A percentile compares a stretch with the other conserved stretches of the same genome.
Evolutionary conservation across 2,329 filamentous ascomycete species (phyloP).

Genomic region (Cladorrhinum sp.): DNA sequence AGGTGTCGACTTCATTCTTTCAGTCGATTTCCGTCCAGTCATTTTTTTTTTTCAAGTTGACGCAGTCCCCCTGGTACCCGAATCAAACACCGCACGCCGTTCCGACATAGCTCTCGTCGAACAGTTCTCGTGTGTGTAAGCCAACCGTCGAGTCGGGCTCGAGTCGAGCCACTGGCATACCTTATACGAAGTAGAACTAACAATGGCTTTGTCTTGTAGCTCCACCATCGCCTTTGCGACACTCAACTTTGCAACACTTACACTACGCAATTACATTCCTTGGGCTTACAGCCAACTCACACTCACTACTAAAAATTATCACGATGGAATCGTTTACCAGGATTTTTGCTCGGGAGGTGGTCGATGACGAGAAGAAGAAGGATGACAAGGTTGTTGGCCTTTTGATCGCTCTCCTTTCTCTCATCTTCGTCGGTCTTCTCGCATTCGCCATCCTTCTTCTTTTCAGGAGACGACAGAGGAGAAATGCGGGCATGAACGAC

Average conservation of each 20-base stretch:
- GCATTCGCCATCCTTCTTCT: conserved; percentile 67
- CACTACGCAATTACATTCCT: conserved; percentile 18
- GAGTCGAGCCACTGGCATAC: background rate
- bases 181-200: conserved; percentile 8
- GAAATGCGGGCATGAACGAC: conserved; percentile 47
- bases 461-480: conserved; percentile 62
- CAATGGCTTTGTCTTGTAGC: conserved; percentile 8
- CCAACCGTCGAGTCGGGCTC: background rate
- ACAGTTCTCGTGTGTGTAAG: conserved; percentile 22
- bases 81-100: conserved; percentile 13
- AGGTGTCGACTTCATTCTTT: conserved; percentile 48
- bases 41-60: conserved; percentile 32
- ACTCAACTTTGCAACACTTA: background rate
- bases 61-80: conserved; percentile 19
- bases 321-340: conserved; percentile 39
- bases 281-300: conserved; percentile 11
- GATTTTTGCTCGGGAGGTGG: conserved; percentile 43
- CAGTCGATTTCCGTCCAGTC: conserved; percentile 46
- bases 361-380: conserved; percentile 39
- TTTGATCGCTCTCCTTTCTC: conserved; percentile 72
- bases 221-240: conserved; percentile 11
- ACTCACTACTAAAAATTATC: conserved; percentile 12
- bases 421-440: conserved; percentile 70
- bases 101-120: conserved; percentile 12
- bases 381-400: conserved; percentile 64